A percentile compares a stretch with the other conserved stretches of the same genome.
These are phyloP conservation scores for Schizothecium vesticola DNA, from an alignment of 495 filamentous ascomycete species.

Conservation along the genomic window DNA sequence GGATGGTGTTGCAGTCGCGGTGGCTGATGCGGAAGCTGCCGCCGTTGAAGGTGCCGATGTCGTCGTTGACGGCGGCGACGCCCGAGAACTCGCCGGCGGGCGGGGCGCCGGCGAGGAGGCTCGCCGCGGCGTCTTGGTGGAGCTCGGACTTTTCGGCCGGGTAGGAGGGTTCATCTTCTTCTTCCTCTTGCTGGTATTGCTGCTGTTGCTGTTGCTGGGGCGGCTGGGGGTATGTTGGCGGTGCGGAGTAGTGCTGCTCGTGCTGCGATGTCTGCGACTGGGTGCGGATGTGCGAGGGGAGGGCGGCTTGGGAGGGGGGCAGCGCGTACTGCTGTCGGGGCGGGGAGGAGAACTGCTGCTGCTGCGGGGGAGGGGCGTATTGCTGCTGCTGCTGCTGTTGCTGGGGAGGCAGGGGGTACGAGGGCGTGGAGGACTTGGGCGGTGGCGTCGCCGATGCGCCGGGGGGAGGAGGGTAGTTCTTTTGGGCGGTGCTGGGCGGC, in stretches of 20 bases:
- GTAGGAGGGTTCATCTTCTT: constrained; percentile 21
- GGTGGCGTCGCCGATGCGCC: constrained; percentile 24
- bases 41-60: constrained; percentile 91
- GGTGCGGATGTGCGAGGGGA: constrained; percentile 27
- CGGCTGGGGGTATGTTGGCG: constrained; percentile 22
- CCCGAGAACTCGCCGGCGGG: constrained; percentile 52
- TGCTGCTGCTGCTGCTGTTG: constrained; percentile 33
- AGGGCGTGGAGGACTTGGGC: constrained; percentile 22
- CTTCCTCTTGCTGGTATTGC: constrained; percentile 23
- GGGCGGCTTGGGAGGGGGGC: constrained; percentile 25
- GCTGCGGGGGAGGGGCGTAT: constrained; percentile 33
- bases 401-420: constrained; percentile 32
- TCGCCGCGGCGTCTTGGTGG: constrained; percentile 24
- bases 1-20: constrained; percentile 79
- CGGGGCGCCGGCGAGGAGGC: constrained; percentile 30
- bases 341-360: constrained; percentile 16
- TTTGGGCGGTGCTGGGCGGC: constrained; percentile 30
- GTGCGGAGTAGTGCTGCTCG: constrained; percentile 35
- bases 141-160: constrained; percentile 34
- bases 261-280: constrained; percentile 19
- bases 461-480: constrained; percentile 30
- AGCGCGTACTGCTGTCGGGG: constrained; percentile 19
- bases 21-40: constrained; percentile 92
- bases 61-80: constrained; percentile 59
- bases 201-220: not conserved